Evolutionary conservation across 192 early-diverging fungal species (phyloP).

Genomic region (Rhizoclosmatium globosum): DNA sequence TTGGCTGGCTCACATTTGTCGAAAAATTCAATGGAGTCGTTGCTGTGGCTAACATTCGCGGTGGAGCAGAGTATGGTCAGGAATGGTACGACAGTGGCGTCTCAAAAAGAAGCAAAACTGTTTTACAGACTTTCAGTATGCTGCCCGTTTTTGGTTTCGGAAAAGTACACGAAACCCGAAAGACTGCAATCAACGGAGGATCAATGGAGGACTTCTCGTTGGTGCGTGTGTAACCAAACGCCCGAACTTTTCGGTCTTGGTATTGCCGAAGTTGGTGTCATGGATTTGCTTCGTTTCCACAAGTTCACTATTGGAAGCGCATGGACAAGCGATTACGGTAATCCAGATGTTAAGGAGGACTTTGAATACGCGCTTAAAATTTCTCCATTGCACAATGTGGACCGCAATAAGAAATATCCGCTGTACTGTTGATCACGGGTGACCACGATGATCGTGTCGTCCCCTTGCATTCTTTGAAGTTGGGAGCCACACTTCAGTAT

Average conservation of each 20-base stretch:
- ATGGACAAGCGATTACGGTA: conserved; percentile 73
- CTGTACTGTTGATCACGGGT: conserved; percentile 67
- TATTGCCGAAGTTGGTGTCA: conserved; percentile 73
- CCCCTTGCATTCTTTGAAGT: conserved; percentile 75
- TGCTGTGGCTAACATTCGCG: conserved; percentile 73
- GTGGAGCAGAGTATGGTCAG: conserved; percentile 71
- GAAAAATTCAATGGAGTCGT: conserved; percentile 66
- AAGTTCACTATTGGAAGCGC: conserved; percentile 81
- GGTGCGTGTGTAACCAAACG: conserved; percentile 78
- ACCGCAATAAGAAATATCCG: conserved; percentile 55
- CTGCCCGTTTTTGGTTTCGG: conserved; percentile 67
- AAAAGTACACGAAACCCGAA: conserved; percentile 63
- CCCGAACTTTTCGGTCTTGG: conserved; percentile 76
- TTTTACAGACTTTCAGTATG: conserved; percentile 80
- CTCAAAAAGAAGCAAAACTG: conserved; percentile 75
- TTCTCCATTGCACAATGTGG: conserved; percentile 77
- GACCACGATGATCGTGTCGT: conserved; percentile 78
- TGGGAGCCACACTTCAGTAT: conserved; percentile 68
- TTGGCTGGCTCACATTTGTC: conserved; percentile 54
- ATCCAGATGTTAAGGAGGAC: conserved; percentile 72
- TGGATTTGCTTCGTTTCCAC: conserved; percentile 80
- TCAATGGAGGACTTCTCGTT: conserved; percentile 80
- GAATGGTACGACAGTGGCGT: conserved; percentile 63
- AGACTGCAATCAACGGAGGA: conserved; percentile 71
- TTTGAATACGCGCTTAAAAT: conserved; percentile 56